Percentiles rank a stretch among this genome's conserved stretches.
These are phyloP conservation scores for Aspergillus caelatus DNA, from an alignment of 2,329 filamentous ascomycete genomes.

Conservation along the genomic window DNA sequence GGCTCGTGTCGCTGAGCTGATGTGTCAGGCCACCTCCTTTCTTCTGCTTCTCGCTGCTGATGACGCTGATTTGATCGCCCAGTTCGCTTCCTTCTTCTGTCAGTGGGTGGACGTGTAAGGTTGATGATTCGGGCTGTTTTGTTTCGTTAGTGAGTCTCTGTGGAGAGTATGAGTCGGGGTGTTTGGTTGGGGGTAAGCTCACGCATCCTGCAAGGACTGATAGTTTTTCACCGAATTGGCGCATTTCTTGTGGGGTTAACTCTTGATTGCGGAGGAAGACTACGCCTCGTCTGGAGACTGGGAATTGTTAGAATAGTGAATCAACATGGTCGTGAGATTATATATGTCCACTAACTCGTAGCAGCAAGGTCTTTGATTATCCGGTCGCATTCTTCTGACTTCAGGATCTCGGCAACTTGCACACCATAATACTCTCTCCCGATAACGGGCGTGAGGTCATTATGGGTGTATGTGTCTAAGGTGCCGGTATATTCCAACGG, in stretches of 20 bases:
- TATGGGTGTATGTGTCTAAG: constrained; percentile 41
- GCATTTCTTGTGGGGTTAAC: constrained; percentile 64
- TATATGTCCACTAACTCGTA: constrained; percentile 54
- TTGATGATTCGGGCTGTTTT: constrained; percentile 53
- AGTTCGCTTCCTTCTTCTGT: constrained; percentile 60
- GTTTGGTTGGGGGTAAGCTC: constrained; percentile 12
- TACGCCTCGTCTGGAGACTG: constrained; percentile 69
- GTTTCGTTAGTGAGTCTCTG: neutral
- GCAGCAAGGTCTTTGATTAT: constrained; percentile 68
- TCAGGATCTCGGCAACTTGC: constrained; percentile 55
- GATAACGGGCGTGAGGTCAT: constrained; percentile 47
- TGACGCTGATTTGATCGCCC: constrained; percentile 65
- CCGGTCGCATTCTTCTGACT: constrained; percentile 63
- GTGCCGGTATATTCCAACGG: constrained; percentile 43
- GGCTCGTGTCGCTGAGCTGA: constrained; percentile 36
- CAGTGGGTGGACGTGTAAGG: constrained; percentile 63
- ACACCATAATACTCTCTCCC: constrained; percentile 44
- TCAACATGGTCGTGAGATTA: constrained; percentile 23
- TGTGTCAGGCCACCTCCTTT: constrained; percentile 39
- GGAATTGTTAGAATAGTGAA: neutral
- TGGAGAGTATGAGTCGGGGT: neutral
- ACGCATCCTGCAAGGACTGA: constrained; percentile 49
- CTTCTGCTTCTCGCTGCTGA: constrained; percentile 60
- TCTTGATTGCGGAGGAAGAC: constrained; percentile 71
- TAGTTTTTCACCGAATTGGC: constrained; percentile 51